phyloP scores from a whole-genome alignment of 306 rosid species.

The Elaeagnus macrophylla region DNA sequence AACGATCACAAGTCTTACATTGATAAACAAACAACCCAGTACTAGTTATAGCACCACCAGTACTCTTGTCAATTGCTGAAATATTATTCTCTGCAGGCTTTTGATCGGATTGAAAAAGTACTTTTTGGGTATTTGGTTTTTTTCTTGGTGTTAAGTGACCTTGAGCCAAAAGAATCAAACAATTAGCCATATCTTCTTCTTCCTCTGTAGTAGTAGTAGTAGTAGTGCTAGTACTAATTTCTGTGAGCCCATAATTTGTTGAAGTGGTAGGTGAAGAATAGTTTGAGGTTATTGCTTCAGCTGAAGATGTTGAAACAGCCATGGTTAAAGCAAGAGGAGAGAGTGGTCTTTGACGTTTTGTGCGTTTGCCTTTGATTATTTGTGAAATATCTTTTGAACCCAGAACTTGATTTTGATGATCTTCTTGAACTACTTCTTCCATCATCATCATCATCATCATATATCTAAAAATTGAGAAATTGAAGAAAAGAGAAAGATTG shows the following conservation, averaged over 20 bases:
- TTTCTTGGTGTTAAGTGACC: constrained; percentile 20
- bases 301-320: constrained; percentile 1
- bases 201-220: constrained; percentile 25
- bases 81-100: background rate
- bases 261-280: too few species aligned
- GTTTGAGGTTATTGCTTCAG: too few species aligned
- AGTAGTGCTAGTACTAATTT: constrained; percentile 1
- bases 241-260: constrained; percentile 20
- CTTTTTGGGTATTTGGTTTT: background rate
- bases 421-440: constrained; percentile 29
- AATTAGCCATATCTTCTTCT: constrained; percentile 68
- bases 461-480: constrained; percentile 1
- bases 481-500: background rate
- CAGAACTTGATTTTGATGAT: too few species aligned
- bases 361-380: constrained; percentile 58
- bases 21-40: constrained; percentile 22
- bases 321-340: constrained; percentile 32
- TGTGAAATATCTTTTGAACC: constrained; percentile 1
- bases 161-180: constrained; percentile 71
- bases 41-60: background rate
- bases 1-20: constrained; percentile 75
- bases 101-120: too few species aligned
- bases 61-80: background rate
- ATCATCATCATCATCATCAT: constrained; percentile 10
- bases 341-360: constrained; percentile 50